Evolutionary conservation across 495 filamentous ascomycete species (phyloP).

Genomic region (Neurospora tetraspora): DNA sequence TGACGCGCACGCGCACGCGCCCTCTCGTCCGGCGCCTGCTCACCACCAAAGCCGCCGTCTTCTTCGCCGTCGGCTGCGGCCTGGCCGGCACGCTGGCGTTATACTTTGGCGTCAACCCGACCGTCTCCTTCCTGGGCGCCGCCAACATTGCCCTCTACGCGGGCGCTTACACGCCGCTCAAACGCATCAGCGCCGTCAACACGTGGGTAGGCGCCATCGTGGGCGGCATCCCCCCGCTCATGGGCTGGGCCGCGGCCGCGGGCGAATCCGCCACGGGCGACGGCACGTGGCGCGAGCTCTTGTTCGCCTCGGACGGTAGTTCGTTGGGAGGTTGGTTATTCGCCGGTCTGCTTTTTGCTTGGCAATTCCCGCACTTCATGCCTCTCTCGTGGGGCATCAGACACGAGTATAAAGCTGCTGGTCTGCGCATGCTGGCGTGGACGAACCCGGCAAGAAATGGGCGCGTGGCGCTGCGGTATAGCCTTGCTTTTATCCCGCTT

Average conservation of each 20-base stretch:
- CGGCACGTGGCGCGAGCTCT: conserved; percentile 66
- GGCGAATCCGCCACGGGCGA: conserved; percentile 72
- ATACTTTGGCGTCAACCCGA: conserved; percentile 89
- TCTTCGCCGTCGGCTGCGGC: conserved; percentile 69
- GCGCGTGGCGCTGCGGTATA: conserved; percentile 79
- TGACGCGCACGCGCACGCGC: conserved; percentile 82
- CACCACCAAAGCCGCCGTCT: conserved; percentile 58
- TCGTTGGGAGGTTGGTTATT: conserved; percentile 84
- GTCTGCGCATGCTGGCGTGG: conserved; percentile 88
- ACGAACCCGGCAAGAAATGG: conserved; percentile 74
- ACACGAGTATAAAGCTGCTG: conserved; percentile 80
- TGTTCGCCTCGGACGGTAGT: conserved; percentile 38
- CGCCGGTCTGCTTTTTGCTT: conserved; percentile 76
- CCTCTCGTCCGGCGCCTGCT: conserved; percentile 81
- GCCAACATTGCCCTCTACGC: conserved; percentile 85
- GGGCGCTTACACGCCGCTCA: conserved; percentile 84
- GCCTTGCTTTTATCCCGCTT: conserved; percentile 77
- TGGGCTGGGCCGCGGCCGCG: conserved; percentile 95
- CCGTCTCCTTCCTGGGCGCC: conserved; percentile 73
- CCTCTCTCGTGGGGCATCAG: conserved; percentile 76
- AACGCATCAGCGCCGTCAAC: conserved; percentile 77
- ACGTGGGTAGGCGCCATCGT: conserved; percentile 94
- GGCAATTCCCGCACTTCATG: conserved; percentile 99
- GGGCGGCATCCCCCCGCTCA: conserved; percentile 86
- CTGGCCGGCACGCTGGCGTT: conserved; percentile 55